phyloP scores from a whole-genome alignment of 768 basidiomycete genomes.

The Auriscalpium microsporum region DNA sequence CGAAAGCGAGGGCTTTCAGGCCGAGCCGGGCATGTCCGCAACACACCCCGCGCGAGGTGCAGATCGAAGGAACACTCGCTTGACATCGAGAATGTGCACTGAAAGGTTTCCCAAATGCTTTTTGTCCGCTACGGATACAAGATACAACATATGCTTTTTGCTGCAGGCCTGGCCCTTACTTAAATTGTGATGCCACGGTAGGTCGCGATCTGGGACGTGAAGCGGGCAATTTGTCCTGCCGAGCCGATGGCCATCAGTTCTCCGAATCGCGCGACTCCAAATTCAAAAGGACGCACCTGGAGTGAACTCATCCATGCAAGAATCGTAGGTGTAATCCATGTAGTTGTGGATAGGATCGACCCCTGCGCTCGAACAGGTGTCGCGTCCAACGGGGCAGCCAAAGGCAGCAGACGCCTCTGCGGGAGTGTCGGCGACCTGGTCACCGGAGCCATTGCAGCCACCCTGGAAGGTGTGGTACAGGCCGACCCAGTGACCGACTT shows the following conservation, averaged over 20 bases:
- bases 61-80: too few relatives aligned
- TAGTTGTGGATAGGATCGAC: conserved; percentile 31
- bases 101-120: too few relatives aligned
- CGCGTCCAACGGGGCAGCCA: conserved; percentile 27
- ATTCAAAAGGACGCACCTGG: conserved; percentile 21
- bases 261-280: too few relatives aligned
- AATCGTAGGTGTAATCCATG: conserved; percentile 27
- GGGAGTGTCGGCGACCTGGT: conserved; percentile 39
- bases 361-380: conserved; percentile 21
- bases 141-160: too few relatives aligned
- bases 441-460: conserved; percentile 32
- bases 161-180: conserved; percentile 2
- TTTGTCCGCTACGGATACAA: too few relatives aligned
- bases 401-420: conserved; percentile 33
- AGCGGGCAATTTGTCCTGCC: conserved; percentile 26
- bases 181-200: conserved; percentile 27
- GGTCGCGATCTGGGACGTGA: conserved; percentile 34
- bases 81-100: too few relatives aligned
- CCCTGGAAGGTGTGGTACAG: conserved; percentile 55
- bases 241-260: too few relatives aligned
- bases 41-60: too few relatives aligned
- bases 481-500: conserved; percentile 55
- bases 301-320: conserved; percentile 45
- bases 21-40: too few relatives aligned
- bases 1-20: too few relatives aligned